These are phyloP conservation scores for Salvia miltiorrhiza DNA, from an alignment of 257 asterid genomes.

Conservation along the genomic window DNA sequence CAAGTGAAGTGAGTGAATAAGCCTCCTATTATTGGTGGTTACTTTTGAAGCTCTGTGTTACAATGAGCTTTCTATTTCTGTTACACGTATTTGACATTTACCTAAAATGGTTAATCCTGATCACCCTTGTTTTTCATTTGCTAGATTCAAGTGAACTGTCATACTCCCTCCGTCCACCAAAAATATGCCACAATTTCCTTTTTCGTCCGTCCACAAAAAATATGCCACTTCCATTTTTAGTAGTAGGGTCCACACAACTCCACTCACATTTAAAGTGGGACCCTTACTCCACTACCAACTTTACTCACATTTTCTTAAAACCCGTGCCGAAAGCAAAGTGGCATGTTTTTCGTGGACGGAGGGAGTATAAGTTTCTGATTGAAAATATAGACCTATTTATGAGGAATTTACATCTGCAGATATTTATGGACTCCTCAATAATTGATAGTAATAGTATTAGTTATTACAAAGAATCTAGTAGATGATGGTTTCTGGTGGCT, in stretches of 20 bases:
- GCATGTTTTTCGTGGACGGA: too few species aligned
- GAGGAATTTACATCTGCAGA: not conserved
- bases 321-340: too few species aligned
- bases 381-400: slow-evolving; percentile 10
- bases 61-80: slow-evolving; percentile 17
- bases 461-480: not conserved
- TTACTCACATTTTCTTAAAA: too few species aligned
- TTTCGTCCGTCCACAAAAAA: too few species aligned
- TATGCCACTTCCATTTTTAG: too few species aligned
- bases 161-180: too few species aligned
- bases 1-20: slow-evolving; percentile 12
- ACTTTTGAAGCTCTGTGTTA: not conserved
- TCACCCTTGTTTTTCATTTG: slow-evolving; percentile 3
- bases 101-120: not conserved
- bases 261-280: too few species aligned
- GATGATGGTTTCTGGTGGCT: slow-evolving; percentile 11
- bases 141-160: not conserved
- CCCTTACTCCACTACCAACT: too few species aligned
- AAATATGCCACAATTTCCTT: too few species aligned
- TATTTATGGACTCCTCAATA: not conserved
- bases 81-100: not conserved
- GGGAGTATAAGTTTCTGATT: not conserved
- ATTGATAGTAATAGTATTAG: not conserved
- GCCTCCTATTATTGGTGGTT: not conserved
- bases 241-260: too few species aligned